Conservation (phyloP, 2,329 filamentous ascomycete species). For the Aureobasidium sp. region DNA sequence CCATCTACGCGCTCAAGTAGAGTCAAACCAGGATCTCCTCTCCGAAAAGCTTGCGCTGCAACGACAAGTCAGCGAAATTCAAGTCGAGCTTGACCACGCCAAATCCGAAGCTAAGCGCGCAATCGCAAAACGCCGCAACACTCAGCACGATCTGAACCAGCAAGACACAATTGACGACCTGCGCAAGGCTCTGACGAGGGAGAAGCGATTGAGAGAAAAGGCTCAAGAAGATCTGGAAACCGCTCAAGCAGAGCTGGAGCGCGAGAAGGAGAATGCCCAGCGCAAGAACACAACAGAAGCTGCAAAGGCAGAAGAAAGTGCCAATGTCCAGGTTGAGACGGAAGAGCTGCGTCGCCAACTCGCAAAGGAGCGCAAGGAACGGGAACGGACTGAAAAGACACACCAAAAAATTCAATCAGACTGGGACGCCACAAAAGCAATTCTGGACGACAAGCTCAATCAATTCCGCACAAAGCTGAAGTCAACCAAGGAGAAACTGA, state of each 20-base stretch:
- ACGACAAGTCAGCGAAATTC: slow-evolving; percentile 66
- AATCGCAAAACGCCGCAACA: slow-evolving; percentile 43
- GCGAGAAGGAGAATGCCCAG: slow-evolving; percentile 26
- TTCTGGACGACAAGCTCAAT: slow-evolving; percentile 64
- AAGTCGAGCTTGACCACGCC: slow-evolving; percentile 77
- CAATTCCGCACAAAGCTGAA: slow-evolving; percentile 64
- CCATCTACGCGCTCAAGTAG: slow-evolving; percentile 52
- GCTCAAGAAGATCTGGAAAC: slow-evolving; percentile 31
- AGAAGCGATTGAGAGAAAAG: slow-evolving; percentile 40
- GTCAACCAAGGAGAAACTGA: slow-evolving; percentile 64
- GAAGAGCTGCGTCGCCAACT: slow-evolving; percentile 46
- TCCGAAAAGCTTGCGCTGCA: slow-evolving; percentile 75
- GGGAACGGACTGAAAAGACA: slow-evolving; percentile 46
- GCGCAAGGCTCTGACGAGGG: slow-evolving; percentile 40
- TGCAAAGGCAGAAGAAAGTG: slow-evolving; percentile 37
- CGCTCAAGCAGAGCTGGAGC: slow-evolving; percentile 29
- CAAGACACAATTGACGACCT: slow-evolving; percentile 37
- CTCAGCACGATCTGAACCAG: slow-evolving; percentile 40
- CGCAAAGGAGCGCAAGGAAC: slow-evolving; percentile 44
- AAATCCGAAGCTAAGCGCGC: slow-evolving; percentile 61
- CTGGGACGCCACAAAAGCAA: slow-evolving; percentile 54
- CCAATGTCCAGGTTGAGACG: slow-evolving; percentile 35
- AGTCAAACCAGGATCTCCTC: slow-evolving; percentile 59
- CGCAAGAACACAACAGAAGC: slow-evolving; percentile 30
- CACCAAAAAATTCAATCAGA: slow-evolving; percentile 52